Evolutionary conservation across 1,284 basidiomycete genomes (phyloP).

Genomic region (Trichosporon asahii): DNA sequence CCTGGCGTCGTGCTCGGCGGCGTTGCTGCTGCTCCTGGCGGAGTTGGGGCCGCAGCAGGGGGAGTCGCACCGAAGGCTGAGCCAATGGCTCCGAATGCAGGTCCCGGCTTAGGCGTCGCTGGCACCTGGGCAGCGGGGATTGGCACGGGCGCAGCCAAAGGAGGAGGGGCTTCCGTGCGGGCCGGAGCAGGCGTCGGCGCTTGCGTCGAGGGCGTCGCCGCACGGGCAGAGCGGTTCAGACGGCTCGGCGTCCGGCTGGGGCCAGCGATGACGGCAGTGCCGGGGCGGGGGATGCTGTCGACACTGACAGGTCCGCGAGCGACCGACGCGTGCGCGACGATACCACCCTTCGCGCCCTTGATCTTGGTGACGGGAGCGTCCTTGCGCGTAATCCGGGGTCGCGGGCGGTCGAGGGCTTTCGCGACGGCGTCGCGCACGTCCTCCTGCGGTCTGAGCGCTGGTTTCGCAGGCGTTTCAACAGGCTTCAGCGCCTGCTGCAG

Average conservation of each 20-base stretch:
- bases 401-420: slow-evolving; percentile 6
- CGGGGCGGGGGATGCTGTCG: slow-evolving; percentile 20
- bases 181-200: slow-evolving; percentile 4
- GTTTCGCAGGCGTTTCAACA: background rate
- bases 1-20: slow-evolving; percentile 2
- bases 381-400: background rate
- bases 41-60: background rate
- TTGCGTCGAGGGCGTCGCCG: slow-evolving; percentile 22
- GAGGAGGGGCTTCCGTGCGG: background rate
- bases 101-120: background rate
- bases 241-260: slow-evolving; percentile 1
- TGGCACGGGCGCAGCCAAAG: background rate
- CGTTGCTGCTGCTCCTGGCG: slow-evolving; percentile 5
- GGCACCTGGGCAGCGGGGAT: background rate
- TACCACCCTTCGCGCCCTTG: slow-evolving; percentile 9
- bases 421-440: slow-evolving; percentile 14
- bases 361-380: slow-evolving; percentile 14
- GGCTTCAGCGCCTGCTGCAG: slow-evolving; percentile 5
- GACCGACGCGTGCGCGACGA: slow-evolving; percentile 24
- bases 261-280: background rate
- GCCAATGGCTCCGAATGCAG: background rate
- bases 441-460: slow-evolving; percentile 19
- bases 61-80: background rate
- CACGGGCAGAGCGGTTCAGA: slow-evolving; percentile 18
- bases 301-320: slow-evolving; percentile 22